phyloP scores from a whole-genome alignment of 2,329 filamentous ascomycete genomes.

The Kalmusia sp. region DNA sequence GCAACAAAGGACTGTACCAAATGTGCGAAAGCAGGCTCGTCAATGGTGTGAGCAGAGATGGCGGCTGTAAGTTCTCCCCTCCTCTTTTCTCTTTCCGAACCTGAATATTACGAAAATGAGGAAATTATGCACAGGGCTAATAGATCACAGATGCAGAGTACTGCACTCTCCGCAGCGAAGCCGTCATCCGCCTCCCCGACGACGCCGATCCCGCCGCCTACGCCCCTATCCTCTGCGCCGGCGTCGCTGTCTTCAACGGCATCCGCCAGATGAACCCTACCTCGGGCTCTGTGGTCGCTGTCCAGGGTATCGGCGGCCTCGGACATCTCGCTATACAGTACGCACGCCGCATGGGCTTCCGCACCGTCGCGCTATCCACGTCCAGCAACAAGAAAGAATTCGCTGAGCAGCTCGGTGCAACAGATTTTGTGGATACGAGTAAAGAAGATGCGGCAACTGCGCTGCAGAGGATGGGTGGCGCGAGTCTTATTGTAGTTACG shows the following conservation, averaged over 20 bases:
- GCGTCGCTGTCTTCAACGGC: conserved; percentile 61
- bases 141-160: conserved; percentile 62
- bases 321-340: conserved; percentile 63
- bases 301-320: conserved; percentile 61
- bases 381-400: conserved; percentile 60
- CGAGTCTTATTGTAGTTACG: conserved; percentile 67
- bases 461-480: conserved; percentile 66
- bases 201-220: conserved; percentile 55
- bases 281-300: conserved; percentile 55
- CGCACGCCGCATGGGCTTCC: conserved; percentile 59
- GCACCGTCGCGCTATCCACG: conserved; percentile 59
- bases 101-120: not conserved
- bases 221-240: conserved; percentile 55
- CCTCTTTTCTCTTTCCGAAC: not conserved
- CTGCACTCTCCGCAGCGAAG: conserved; percentile 65
- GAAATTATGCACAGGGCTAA: not conserved
- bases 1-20: conserved; percentile 70
- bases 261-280: conserved; percentile 57
- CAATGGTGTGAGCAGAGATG: conserved; percentile 71
- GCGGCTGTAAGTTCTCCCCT: conserved; percentile 61
- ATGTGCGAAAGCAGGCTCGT: conserved; percentile 69
- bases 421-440: conserved; percentile 63
- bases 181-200: conserved; percentile 60
- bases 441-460: conserved; percentile 57
- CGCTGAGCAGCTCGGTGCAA: conserved; percentile 62